Evolutionary conservation across 1,139 yeast genomes (phyloP), one percentile per base, ranked within the genome.

Genomic region (Sugiyamaella castrensis): DNA sequence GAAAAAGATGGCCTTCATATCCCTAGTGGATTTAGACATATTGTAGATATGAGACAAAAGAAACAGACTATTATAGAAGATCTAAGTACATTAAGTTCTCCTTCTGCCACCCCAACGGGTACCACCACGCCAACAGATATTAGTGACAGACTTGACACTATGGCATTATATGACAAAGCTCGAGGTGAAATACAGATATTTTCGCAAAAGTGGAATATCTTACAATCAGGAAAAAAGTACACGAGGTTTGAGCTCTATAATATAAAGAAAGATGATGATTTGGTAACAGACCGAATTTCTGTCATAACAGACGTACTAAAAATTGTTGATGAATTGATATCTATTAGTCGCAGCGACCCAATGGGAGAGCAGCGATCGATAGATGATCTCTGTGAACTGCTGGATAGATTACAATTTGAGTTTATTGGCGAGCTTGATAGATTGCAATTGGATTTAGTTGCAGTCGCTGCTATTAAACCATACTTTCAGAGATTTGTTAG

Each of bases 1-100:
- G 75, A 72, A 47, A 48, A 48, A 0, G 60, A 63, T 12, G 75
- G 73, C 0, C 57, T 72, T 10, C 56, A 52, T 0, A 66, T 76
- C 2, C 77, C 80, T 0, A 44, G 50, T 13, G 61, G 57, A 19
- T 59, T 70, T 48, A 65, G 66, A 49, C 46, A 54, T 16, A 56
- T 68, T 15, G 56, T 68, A 2, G 67, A 67, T 46, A 59, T 65
- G 68, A 59, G 63, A 7, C 58, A 60, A 1, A 48, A 53, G 8
- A 52, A 51, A 7, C 50, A 56, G 12, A 50, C 43, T 26, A 43
- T 46, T 35, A 37, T 57, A 11, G 43, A 52, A n/a, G 54, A 51
- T 28, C 32, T 60, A 39, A 37, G 52, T 11, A 51, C 45, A 5
- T 45, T 52, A 9, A 41, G 53, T 5, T 19, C 24, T 19, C 5